These are phyloP conservation scores for Sonneratia caseolaris DNA, from an alignment of 345 rosid species.

Conservation along the genomic window DNA sequence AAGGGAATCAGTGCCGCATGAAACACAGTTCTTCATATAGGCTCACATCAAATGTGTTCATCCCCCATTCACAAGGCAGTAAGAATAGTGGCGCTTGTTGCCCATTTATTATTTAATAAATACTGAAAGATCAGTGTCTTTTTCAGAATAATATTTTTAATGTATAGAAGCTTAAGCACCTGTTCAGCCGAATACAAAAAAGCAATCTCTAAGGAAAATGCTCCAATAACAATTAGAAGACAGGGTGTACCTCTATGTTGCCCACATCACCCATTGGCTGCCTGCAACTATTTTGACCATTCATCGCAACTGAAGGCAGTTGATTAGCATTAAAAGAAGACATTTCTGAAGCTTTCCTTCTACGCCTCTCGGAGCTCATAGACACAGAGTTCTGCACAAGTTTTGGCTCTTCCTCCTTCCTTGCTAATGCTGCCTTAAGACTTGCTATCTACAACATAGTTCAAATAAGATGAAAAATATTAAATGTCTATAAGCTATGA, in stretches of 20 bases:
- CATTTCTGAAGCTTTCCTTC: constrained; percentile 39
- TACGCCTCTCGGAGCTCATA: constrained; percentile 40
- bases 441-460: constrained; percentile 47
- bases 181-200: neutral
- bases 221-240: constrained; percentile 8
- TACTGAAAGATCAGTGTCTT: too few species aligned
- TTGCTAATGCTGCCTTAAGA: constrained; percentile 72
- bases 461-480: neutral
- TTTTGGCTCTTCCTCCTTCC: constrained; percentile 56
- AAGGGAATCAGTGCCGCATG: neutral
- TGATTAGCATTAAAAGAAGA: constrained; percentile 34
- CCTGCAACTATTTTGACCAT: constrained; percentile 27
- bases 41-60: neutral
- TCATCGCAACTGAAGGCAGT: constrained; percentile 22
- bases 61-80: neutral
- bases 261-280: constrained; percentile 64
- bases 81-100: neutral
- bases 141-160: neutral
- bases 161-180: neutral
- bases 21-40: neutral
- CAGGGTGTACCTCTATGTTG: constrained; percentile 52
- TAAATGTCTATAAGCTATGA: neutral
- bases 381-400: constrained; percentile 30
- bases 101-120: neutral
- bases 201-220: neutral